Evolutionary conservation across 2,329 filamentous ascomycete genomes (phyloP).

Genomic region (Alternaria solani): DNA sequence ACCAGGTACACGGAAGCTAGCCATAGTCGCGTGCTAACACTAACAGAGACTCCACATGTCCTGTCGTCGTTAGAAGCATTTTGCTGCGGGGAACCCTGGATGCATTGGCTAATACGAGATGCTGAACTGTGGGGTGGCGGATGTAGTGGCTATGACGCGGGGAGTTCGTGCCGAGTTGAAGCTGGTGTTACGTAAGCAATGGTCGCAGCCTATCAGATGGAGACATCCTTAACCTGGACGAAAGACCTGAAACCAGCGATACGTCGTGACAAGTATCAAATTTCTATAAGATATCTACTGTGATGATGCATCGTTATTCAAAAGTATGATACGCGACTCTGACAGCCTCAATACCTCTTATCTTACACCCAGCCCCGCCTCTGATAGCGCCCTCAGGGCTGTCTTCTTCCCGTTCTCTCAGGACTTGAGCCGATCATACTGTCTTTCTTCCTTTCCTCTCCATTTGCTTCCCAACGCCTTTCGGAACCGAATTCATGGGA

Average conservation of each 20-base stretch:
- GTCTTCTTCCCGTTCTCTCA: neutral
- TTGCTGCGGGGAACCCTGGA: constrained; percentile 3
- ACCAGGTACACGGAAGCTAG: constrained; percentile 11
- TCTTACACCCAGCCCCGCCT: neutral
- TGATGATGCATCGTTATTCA: neutral
- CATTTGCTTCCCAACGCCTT: neutral
- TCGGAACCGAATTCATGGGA: neutral
- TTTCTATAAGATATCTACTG: neutral
- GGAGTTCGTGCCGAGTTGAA: neutral
- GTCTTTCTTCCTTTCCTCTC: neutral
- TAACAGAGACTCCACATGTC: constrained; percentile 2
- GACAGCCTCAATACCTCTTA: neutral
- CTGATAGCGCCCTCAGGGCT: neutral
- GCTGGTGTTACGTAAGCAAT: constrained; percentile 4
- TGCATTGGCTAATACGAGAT: neutral
- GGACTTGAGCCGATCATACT: neutral
- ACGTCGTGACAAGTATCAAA: too few relatives aligned
- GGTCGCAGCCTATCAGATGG: neutral
- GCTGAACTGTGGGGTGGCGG: neutral
- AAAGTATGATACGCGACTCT: neutral
- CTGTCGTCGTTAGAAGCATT: constrained; percentile 3
- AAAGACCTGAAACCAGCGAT: neutral
- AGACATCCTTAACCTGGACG: neutral
- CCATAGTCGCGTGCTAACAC: constrained; percentile 11
- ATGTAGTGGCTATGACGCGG: neutral